Base-by-base conservation (phyloP, 768 basidiomycete species). In the Rhodocollybia butyracea region DNA sequence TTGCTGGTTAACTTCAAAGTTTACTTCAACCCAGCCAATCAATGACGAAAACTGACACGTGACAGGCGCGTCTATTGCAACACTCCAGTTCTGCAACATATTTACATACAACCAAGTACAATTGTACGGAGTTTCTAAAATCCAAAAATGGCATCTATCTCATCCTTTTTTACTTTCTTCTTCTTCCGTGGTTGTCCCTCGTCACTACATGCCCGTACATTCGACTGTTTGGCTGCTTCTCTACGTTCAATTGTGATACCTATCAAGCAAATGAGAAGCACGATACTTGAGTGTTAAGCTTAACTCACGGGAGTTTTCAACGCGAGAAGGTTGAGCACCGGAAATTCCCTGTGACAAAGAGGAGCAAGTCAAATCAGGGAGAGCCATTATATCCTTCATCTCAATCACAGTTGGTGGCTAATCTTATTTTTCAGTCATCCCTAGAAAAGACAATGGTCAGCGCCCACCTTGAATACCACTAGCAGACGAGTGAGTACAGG, bases 91-190 rank as follows among this genome's bases (percentile, higher is more conserved):
- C n/a, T n/a, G n/a, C n/a, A n/a, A n/a, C n/a, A n/a, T n/a, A n/a
- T n/a, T n/a, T n/a, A n/a, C n/a, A n/a, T n/a, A n/a, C n/a, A n/a
- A n/a, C n/a, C n/a, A n/a, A n/a, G n/a, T 40, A 40, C 15, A 40
- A 17, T 40, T 6, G 5, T 19, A 69, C 52, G 75, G 65, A 51
- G 68, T 66, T 17, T 81, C 79, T 47, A 89, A 64, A 71, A 74
- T 0, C 78, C 81, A 64, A 88, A 88, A 21, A 88, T 87, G n/a
- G 78, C 79, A 59, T 88, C 86, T 34, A 88, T 88, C 62, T 86
- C 86, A 59, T 88, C 78, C 52, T 61, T 70, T 40, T 65, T 68
- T 56, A 65, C 68, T 64, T 72, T 79, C 58, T 69, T 74, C 59
- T 72, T 74, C 56, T 68, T 73, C 59, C n/a, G 40, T 22, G 43